A percentile compares a stretch with the other conserved stretches of the same genome.
phyloP scores from a whole-genome alignment of 2,329 filamentous ascomycete species.

The Apiospora koreana region DNA sequence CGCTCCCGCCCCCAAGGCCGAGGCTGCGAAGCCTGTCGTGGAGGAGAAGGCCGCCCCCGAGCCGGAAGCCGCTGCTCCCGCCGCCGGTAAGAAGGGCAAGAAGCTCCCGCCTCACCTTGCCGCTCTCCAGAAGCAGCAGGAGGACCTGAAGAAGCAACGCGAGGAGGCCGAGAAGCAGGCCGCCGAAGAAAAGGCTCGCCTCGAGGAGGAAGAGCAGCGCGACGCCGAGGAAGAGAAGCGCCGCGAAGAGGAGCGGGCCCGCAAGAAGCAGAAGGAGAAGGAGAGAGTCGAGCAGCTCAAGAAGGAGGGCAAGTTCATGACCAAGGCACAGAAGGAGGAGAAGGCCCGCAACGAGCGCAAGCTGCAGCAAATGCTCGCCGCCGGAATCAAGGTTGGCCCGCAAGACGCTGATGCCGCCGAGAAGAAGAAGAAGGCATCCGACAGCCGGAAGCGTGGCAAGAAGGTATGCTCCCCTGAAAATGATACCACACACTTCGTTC shows the following conservation, averaged over 20 bases:
- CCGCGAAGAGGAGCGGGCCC: conserved; percentile 71
- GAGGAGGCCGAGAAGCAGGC: conserved; percentile 61
- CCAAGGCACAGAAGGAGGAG: conserved; percentile 82
- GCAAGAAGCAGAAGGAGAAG: conserved; percentile 85
- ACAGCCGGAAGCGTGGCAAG: conserved; percentile 73
- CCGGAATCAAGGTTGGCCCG: conserved; percentile 71
- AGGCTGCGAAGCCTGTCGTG: conserved; percentile 53
- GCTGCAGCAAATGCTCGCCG: conserved; percentile 81
- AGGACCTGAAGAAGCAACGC: conserved; percentile 66
- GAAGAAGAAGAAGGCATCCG: conserved; percentile 72
- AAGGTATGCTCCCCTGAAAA: conserved; percentile 35
- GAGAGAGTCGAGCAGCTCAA: conserved; percentile 85
- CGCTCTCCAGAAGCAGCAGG: conserved; percentile 79
- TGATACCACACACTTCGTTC: neutral
- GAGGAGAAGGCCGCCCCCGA: conserved; percentile 49
- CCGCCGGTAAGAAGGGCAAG: conserved; percentile 78
- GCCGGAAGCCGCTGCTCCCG: conserved; percentile 41
- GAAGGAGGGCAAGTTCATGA: conserved; percentile 84
- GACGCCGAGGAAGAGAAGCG: conserved; percentile 69
- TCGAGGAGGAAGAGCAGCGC: conserved; percentile 65
- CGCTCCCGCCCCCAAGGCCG: conserved; percentile 53
- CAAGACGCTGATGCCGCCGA: conserved; percentile 50
- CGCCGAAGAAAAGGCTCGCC: conserved; percentile 65
- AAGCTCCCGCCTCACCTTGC: conserved; percentile 78
- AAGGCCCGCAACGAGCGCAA: conserved; percentile 78